These are phyloP conservation scores for Pyronema domesticum DNA, from an alignment of 495 filamentous ascomycete species.

Conservation along the genomic window DNA sequence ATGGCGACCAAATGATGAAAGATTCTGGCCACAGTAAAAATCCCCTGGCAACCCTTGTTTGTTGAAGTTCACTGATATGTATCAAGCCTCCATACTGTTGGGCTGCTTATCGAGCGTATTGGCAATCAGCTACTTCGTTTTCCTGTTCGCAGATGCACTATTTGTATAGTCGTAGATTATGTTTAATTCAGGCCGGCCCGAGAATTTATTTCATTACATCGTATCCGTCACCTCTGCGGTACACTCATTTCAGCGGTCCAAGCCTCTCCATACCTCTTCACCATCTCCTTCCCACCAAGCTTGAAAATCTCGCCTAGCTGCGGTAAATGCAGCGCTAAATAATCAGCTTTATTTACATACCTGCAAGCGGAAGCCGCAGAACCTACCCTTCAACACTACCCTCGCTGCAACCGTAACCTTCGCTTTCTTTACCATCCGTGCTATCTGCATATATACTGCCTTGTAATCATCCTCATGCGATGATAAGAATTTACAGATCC, in stretches of 20 bases:
- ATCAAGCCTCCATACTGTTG: too few relatives aligned
- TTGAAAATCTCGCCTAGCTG: background rate
- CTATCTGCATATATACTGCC: constrained; percentile 1
- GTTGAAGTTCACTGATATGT: too few relatives aligned
- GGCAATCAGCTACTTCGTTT: too few relatives aligned
- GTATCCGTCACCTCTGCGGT: background rate
- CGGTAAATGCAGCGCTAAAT: background rate
- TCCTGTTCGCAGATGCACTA: too few relatives aligned
- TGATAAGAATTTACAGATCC: constrained; percentile 1
- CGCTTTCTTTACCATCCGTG: background rate
- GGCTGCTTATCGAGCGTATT: too few relatives aligned
- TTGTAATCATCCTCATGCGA: constrained; percentile 6
- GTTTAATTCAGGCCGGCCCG: too few relatives aligned
- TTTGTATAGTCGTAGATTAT: too few relatives aligned
- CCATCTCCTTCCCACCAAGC: background rate
- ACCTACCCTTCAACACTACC: background rate
- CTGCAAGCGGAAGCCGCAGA: background rate
- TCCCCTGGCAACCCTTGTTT: too few relatives aligned
- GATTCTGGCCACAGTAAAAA: too few relatives aligned
- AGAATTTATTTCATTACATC: background rate
- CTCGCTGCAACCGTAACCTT: background rate
- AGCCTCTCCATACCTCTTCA: background rate
- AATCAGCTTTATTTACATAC: background rate
- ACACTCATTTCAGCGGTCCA: background rate
- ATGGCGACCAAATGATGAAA: too few relatives aligned